Evolutionary conservation across 2,329 filamentous ascomycete genomes (phyloP).

Genomic region (Rhynchosporium graminicola): DNA sequence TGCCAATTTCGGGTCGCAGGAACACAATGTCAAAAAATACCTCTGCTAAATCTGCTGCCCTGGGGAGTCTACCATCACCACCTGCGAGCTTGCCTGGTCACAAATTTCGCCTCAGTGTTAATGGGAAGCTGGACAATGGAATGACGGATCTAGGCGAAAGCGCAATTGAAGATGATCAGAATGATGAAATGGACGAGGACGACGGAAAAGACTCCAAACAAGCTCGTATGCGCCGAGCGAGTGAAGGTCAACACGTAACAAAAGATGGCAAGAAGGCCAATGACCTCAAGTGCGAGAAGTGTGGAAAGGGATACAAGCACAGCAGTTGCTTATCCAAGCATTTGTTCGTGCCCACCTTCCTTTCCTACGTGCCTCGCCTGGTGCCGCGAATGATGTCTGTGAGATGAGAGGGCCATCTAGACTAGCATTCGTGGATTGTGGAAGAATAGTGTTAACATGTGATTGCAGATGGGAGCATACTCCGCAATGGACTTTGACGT

Average conservation of each 20-base stretch:
- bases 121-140: constrained; percentile 47
- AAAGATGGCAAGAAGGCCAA: constrained; percentile 80
- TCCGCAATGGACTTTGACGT: constrained; percentile 95
- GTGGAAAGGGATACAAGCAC: constrained; percentile 99
- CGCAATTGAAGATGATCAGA: constrained; percentile 69
- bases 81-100: constrained; percentile 68
- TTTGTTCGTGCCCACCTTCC: constrained; percentile 83
- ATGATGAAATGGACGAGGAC: constrained; percentile 57
- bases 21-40: constrained; percentile 68
- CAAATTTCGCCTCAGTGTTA: constrained; percentile 48
- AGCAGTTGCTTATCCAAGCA: constrained; percentile 99
- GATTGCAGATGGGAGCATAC: constrained; percentile 94
- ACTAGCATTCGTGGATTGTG: constrained; percentile 25
- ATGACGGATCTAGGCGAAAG: constrained; percentile 50
- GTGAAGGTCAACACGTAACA: constrained; percentile 80
- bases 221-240: constrained; percentile 63
- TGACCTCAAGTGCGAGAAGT: constrained; percentile 95
- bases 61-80: constrained; percentile 62
- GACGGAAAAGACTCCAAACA: constrained; percentile 46
- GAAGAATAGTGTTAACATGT: constrained; percentile 41
- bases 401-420: constrained; percentile 22
- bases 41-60: constrained; percentile 53
- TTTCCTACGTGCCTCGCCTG: constrained; percentile 39
- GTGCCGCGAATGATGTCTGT: constrained; percentile 44
- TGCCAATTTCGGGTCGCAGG: constrained; percentile 63